Evolutionary conservation across 441 rosid species (phyloP).

Genomic region (Viola pubescens): DNA sequence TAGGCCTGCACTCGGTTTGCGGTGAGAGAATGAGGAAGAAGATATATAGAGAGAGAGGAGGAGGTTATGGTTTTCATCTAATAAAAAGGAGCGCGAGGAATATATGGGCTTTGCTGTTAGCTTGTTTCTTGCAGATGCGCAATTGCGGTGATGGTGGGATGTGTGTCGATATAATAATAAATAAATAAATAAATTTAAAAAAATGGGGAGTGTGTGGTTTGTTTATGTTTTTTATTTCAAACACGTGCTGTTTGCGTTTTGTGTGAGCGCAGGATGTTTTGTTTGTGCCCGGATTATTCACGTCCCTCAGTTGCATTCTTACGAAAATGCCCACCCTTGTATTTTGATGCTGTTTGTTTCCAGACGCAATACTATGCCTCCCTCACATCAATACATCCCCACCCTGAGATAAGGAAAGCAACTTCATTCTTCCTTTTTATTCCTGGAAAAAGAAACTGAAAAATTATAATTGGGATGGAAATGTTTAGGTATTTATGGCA

Average conservation of each 20-base stretch:
- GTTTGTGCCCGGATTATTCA: background rate
- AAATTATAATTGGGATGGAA: too few species aligned
- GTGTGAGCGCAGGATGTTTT: background rate
- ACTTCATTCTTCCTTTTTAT: too few species aligned
- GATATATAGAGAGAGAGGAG: background rate
- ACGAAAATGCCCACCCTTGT: constrained; percentile 6
- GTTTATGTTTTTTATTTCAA: constrained; percentile 11
- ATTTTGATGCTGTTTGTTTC: background rate
- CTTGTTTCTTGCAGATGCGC: constrained; percentile 21
- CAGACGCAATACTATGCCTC: too few species aligned
- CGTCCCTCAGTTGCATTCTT: constrained; percentile 6
- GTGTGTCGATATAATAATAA: background rate
- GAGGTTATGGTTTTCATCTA: background rate
- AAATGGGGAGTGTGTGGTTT: background rate
- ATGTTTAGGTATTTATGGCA: too few species aligned
- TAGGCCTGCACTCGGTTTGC: background rate
- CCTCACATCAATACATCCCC: too few species aligned
- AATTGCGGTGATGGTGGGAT: constrained; percentile 9
- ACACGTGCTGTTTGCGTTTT: constrained; percentile 32
- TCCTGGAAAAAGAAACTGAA: too few species aligned
- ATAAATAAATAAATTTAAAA: too few species aligned
- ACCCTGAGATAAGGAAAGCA: too few species aligned
- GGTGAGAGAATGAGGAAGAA: background rate
- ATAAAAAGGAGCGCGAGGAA: constrained; percentile 39
- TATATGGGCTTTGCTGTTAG: constrained; percentile 21